Evolutionary conservation across 371 early-diverging fungal species (phyloP), one percentile per base, ranked within the genome.

Genomic region (Homolaphlyctis polyrhiza): DNA sequence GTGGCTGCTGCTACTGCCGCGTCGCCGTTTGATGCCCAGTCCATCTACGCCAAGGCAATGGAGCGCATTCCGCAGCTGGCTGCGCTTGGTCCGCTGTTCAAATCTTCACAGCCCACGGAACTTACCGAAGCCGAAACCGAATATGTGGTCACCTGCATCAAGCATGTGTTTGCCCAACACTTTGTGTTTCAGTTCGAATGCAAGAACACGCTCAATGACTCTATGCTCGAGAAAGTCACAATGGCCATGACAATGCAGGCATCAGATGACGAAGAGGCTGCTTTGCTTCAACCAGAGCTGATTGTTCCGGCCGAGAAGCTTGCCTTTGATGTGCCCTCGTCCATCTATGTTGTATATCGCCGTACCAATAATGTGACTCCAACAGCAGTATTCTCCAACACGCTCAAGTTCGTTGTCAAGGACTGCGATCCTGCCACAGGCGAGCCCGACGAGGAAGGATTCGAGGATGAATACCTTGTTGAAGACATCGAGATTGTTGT

Each of bases 91-190:
- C 76, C 83, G 2, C 73, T 95, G 55, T 90, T 96, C 85, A 92
- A 93, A 74, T 89, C 92, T 27, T 67, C 73, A 48, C 85, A 83
- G 70, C 84, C 93, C 32, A 81, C 87, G 25, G 90, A 86, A 61
- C 79, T 97, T 25, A 96, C 97, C 16, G 98, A 98, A 71, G 81
- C 90, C 30, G 98, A 96, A 73, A 93, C 94, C 0, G 98, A 98
- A 73, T 98, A 98, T 75, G 88, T 89, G 45, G 92, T 98, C 58
- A 80, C 84, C 13, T 91, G 90, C 66, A 77, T 92, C 65, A 96
- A 96, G 79, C 98, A 98, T 69, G 86, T 96, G 21, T 97, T 93
- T 74, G 75, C 85, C 50, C 80, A 86, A 39, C 94, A 96, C 62
- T 66, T 97, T 64, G 93, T 98, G 6, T 95, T 97, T 84, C 95